Percentiles rank a stretch among this genome's conserved stretches.
phyloP scores from a whole-genome alignment of 805 yeast genomes.

The Ogataea trehalophila region DNA sequence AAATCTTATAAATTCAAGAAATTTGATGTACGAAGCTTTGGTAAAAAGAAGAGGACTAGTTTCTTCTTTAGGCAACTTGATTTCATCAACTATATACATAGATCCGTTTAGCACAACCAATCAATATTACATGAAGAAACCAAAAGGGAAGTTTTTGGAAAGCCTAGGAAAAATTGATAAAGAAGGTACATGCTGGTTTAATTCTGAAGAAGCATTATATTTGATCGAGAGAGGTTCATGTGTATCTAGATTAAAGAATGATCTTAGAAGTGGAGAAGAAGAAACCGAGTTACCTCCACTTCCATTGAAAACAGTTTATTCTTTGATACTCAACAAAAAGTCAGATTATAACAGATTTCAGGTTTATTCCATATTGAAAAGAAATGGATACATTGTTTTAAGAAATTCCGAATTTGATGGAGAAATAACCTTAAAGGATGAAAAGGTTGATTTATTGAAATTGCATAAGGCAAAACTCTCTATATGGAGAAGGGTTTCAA shows the following conservation, averaged over 20 bases:
- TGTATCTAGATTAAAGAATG: slow-evolving; percentile 22
- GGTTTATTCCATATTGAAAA: slow-evolving; percentile 68
- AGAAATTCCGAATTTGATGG: slow-evolving; percentile 16
- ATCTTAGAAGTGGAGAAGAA: slow-evolving; percentile 16
- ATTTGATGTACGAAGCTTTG: slow-evolving; percentile 71
- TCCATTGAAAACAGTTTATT: slow-evolving; percentile 61
- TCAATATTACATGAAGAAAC: slow-evolving; percentile 33
- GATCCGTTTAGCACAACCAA: slow-evolving; percentile 4
- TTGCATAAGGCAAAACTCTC: slow-evolving; percentile 1
- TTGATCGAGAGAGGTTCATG: slow-evolving; percentile 75
- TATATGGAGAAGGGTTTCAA: slow-evolving; percentile 3
- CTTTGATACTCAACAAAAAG: slow-evolving; percentile 36
- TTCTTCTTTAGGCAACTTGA: slow-evolving; percentile 13
- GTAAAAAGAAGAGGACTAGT: slow-evolving; percentile 41
- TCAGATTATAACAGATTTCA: slow-evolving; percentile 49
- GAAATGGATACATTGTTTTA: slow-evolving; percentile 70
- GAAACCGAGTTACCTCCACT: slow-evolving; percentile 32
- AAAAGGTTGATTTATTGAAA: too few species aligned
- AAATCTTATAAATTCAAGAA: slow-evolving; percentile 47
- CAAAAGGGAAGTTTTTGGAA: slow-evolving; percentile 69
- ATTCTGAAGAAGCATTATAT: slow-evolving; percentile 68
- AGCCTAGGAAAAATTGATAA: slow-evolving; percentile 62
- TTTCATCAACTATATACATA: slow-evolving; percentile 26
- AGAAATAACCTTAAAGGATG: neutral
- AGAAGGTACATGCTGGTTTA: slow-evolving; percentile 42